These are phyloP conservation scores for Chrysanthemum lavandulifolium DNA, from an alignment of 129 eudicot species.

Conservation along the genomic window DNA sequence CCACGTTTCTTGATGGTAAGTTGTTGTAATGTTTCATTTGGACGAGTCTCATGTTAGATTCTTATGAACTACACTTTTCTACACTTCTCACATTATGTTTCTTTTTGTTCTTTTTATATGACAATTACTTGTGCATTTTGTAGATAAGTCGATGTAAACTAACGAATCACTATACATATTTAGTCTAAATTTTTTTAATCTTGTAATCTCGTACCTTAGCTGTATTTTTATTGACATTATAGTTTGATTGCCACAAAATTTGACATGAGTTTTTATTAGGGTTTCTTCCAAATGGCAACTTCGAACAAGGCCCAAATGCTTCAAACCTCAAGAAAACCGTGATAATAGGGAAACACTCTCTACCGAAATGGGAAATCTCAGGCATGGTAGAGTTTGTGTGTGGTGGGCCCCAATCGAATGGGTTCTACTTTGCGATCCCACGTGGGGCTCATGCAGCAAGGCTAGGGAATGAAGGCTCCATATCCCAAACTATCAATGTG, in stretches of 20 bases:
- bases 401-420: constrained; percentile 56
- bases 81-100: too few relatives aligned
- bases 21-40: background rate
- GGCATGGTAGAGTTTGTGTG: constrained; percentile 49
- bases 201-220: too few relatives aligned
- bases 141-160: too few relatives aligned
- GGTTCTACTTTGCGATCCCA: constrained; percentile 55
- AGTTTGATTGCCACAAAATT: too few relatives aligned
- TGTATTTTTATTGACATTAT: too few relatives aligned
- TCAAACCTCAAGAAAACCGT: constrained; percentile 38
- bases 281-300: constrained; percentile 41
- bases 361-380: constrained; percentile 41
- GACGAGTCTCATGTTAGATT: background rate
- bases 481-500: constrained; percentile 38
- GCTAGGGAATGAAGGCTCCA: constrained; percentile 60
- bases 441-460: constrained; percentile 55
- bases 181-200: too few relatives aligned
- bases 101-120: too few relatives aligned
- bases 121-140: too few relatives aligned
- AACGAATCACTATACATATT: too few relatives aligned
- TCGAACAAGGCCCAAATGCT: constrained; percentile 33
- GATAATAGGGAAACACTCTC: constrained; percentile 35
- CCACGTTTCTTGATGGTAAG: constrained; percentile 33
- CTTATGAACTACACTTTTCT: background rate
- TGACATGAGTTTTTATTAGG: constrained; percentile 10